Percentiles rank a stretch among this genome's conserved stretches.
Conservation (phyloP, 2,329 filamentous ascomycete species). For the Coniochaeta sp. region DNA sequence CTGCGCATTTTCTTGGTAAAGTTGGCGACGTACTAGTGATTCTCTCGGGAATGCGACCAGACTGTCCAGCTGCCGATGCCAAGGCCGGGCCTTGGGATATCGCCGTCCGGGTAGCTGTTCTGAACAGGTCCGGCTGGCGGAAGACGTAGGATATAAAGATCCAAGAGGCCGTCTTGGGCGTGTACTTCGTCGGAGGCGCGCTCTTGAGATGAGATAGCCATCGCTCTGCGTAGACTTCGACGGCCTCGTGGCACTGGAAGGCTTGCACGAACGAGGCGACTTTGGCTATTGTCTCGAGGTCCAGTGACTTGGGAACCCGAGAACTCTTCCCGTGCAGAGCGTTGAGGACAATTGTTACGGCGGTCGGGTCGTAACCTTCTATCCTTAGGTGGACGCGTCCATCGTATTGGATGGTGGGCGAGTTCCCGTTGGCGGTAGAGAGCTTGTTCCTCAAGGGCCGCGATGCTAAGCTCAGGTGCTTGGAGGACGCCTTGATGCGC, state of each 20-base stretch:
- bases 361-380: constrained; percentile 26
- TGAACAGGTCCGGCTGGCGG: constrained; percentile 7
- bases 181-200: background rate
- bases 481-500: constrained; percentile 27
- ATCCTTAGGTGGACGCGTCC: constrained; percentile 23
- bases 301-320: constrained; percentile 29
- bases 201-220: constrained; percentile 27
- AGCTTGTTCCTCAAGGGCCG: constrained; percentile 18
- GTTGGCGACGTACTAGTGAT: constrained; percentile 8
- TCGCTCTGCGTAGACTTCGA: constrained; percentile 31
- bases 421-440: constrained; percentile 6
- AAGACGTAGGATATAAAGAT: constrained; percentile 9
- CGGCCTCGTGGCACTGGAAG: constrained; percentile 32
- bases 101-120: constrained; percentile 5
- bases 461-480: constrained; percentile 28
- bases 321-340: constrained; percentile 35
- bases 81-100: constrained; percentile 6
- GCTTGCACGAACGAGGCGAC: constrained; percentile 35
- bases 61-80: constrained; percentile 3
- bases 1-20: background rate
- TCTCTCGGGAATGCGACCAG: constrained; percentile 6
- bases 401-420: constrained; percentile 15
- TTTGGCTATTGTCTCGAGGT: constrained; percentile 33
- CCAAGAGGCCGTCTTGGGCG: constrained; percentile 6
- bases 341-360: constrained; percentile 32